Percentiles rank a stretch among this genome's conserved stretches.
Evolutionary conservation across 2,329 filamentous ascomycete species (phyloP).

Genomic region (Didymella segeticola): DNA sequence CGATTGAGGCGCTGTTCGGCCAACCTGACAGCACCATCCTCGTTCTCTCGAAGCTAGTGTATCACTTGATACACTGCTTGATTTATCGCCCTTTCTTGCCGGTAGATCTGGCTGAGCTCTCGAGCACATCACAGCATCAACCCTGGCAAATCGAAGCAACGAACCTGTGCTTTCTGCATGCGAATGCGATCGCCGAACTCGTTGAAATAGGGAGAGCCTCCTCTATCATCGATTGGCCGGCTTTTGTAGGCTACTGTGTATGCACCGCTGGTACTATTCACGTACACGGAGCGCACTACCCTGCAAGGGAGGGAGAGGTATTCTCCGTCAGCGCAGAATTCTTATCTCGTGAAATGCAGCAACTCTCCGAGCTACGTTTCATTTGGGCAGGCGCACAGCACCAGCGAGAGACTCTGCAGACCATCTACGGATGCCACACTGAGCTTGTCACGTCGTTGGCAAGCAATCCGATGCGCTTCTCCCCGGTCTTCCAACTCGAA

Average conservation of each 20-base stretch:
- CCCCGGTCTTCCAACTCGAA: constrained; percentile 81
- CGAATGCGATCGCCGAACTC: constrained; percentile 84
- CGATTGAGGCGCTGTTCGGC: constrained; percentile 75
- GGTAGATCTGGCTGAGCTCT: constrained; percentile 80
- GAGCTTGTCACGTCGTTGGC: constrained; percentile 78
- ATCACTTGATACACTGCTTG: constrained; percentile 85
- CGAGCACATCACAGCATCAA: constrained; percentile 81
- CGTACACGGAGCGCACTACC: constrained; percentile 84
- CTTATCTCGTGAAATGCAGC: constrained; percentile 78
- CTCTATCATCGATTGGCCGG: constrained; percentile 80
- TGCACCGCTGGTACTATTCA: constrained; percentile 88
- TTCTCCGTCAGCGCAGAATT: constrained; percentile 74
- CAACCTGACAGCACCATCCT: constrained; percentile 79
- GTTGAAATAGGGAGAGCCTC: constrained; percentile 79
- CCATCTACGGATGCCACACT: constrained; percentile 77
- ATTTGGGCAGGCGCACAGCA: constrained; percentile 81
- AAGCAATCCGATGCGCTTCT: constrained; percentile 73
- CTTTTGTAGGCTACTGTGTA: constrained; percentile 85
- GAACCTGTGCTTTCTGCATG: constrained; percentile 84
- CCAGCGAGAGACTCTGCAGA: constrained; percentile 78
- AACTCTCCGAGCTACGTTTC: constrained; percentile 75
- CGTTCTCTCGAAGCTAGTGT: constrained; percentile 84
- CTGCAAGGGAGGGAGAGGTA: constrained; percentile 65
- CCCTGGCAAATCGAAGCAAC: constrained; percentile 94
- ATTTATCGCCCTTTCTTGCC: constrained; percentile 88